Evolutionary conservation across 495 filamentous ascomycete genomes (phyloP).

Genomic region (Bombardia bombarda): DNA sequence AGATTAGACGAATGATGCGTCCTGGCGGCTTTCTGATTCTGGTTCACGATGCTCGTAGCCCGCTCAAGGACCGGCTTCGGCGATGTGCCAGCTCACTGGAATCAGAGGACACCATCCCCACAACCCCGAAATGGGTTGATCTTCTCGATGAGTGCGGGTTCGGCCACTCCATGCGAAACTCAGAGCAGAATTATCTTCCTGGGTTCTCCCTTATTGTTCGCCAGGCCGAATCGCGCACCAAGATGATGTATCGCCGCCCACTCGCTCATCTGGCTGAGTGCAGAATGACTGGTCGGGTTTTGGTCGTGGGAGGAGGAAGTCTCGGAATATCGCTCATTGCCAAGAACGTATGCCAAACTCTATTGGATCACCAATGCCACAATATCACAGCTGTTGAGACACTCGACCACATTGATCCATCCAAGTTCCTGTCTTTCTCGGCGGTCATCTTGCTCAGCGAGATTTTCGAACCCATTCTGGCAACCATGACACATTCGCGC

Average conservation of each 20-base stretch:
- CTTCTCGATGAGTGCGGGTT: conserved; percentile 30
- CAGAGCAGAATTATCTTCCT: conserved; percentile 18
- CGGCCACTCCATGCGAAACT: conserved; percentile 11
- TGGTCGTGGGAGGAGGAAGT: conserved; percentile 24
- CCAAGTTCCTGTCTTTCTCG: conserved; percentile 9
- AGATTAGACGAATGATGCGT: conserved; percentile 25
- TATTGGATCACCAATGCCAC: conserved; percentile 13
- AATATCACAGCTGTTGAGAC: conserved; percentile 10
- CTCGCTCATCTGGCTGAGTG: background rate
- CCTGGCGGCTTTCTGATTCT: conserved; percentile 35
- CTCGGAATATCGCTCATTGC: conserved; percentile 11
- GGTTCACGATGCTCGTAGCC: conserved; percentile 12
- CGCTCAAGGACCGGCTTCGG: conserved; percentile 15
- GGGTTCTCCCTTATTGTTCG: conserved; percentile 30
- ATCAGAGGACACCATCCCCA: background rate
- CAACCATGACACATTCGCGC: conserved; percentile 23
- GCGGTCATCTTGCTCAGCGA: conserved; percentile 30
- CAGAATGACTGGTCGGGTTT: conserved; percentile 15
- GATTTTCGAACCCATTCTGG: conserved; percentile 26
- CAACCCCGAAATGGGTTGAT: conserved; percentile 26
- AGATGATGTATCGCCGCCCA: conserved; percentile 10
- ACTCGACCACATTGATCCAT: conserved; percentile 14
- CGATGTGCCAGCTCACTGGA: conserved; percentile 3
- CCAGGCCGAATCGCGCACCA: conserved; percentile 18
- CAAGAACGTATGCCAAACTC: conserved; percentile 6